Evolutionary conservation across 805 yeast species (phyloP), one percentile per base, ranked within the genome.

Genomic region (Candida golubevii): DNA sequence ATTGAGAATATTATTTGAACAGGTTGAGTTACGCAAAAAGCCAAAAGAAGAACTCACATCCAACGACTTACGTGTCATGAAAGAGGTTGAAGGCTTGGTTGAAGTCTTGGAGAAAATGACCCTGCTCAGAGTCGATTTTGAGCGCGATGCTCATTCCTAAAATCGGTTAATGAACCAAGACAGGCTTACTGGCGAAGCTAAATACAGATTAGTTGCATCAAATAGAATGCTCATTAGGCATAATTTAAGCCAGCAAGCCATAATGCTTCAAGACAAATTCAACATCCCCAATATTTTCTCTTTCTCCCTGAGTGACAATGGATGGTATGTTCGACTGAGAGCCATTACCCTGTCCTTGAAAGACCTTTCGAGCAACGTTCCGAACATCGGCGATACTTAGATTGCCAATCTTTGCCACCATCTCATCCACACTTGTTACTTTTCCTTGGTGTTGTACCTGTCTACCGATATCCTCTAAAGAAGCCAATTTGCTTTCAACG

Each of bases 391-490:
- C 67, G 3, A 80, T 74, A 0, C 87, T 77, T 49, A 93, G 75
- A 9, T 62, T 60, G 46, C 85, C 89, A 49, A 93, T 88, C 56
- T 81, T 80, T 7, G 64, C 69, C 45, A 91, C 83, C 95, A 91
- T 89, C 57, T 89, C 96, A 30, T 72, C 68, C 8, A 88, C 83
- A 11, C 86, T 80, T 8, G 90, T 77, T 51, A 85, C 79, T 52
- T 77, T 77, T 35, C 88, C 88, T 60, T 85, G 88, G 37, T 87
- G 79, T 64, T 87, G 96, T 26, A 93, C 80, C 64, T 93, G 99
- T 64, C 98, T 80, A 11, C 98, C 98, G 66, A 90, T 74, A 58
- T 93, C 99, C 66, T 93, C 99, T 44, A 93, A 71, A 59, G 88
- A 90, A n/a, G 95, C 95, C 74, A 91, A 76, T 61, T 86, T 88